phyloP scores from a whole-genome alignment of 495 filamentous ascomycete genomes.

The Penicillium verhagenii region DNA sequence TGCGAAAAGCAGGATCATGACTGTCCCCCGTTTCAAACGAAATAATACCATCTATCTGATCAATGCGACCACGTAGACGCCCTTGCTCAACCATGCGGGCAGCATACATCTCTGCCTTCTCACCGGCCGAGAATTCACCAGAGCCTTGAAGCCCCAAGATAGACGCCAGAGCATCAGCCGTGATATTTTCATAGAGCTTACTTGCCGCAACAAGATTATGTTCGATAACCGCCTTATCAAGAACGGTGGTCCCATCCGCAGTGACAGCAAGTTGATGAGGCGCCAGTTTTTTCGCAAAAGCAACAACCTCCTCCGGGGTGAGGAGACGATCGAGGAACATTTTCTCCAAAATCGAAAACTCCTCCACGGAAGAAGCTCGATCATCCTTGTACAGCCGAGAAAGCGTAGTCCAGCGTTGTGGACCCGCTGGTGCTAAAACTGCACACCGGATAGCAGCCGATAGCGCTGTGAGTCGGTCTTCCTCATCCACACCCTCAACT shows the following conservation, averaged over 20 bases:
- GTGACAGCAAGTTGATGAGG: constrained; percentile 89
- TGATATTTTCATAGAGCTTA: constrained; percentile 86
- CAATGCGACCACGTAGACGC: constrained; percentile 80
- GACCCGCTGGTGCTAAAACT: constrained; percentile 90
- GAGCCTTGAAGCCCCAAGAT: constrained; percentile 64
- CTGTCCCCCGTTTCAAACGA: constrained; percentile 70
- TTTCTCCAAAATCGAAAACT: constrained; percentile 91
- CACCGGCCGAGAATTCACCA: constrained; percentile 53
- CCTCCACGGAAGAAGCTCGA: constrained; percentile 67
- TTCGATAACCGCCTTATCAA: constrained; percentile 92
- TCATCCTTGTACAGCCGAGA: constrained; percentile 93
- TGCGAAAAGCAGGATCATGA: constrained; percentile 48
- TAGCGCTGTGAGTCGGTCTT: constrained; percentile 79
- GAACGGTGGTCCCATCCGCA: constrained; percentile 84
- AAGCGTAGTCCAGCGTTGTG: constrained; percentile 73
- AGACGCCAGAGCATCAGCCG: constrained; percentile 69
- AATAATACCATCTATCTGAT: constrained; percentile 89
- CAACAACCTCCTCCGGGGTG: constrained; percentile 72
- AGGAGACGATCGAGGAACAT: constrained; percentile 93
- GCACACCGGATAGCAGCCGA: constrained; percentile 90
- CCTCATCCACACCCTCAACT: constrained; percentile 72
- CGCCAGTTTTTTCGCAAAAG: constrained; percentile 75
- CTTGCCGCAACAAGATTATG: constrained; percentile 90
- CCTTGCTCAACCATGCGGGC: constrained; percentile 95
- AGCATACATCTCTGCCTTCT: constrained; percentile 87